Percentiles rank a stretch among this genome's conserved stretches.
phyloP scores from a whole-genome alignment of 1,284 basidiomycete species.

The Mrakiaceae sp. region DNA sequence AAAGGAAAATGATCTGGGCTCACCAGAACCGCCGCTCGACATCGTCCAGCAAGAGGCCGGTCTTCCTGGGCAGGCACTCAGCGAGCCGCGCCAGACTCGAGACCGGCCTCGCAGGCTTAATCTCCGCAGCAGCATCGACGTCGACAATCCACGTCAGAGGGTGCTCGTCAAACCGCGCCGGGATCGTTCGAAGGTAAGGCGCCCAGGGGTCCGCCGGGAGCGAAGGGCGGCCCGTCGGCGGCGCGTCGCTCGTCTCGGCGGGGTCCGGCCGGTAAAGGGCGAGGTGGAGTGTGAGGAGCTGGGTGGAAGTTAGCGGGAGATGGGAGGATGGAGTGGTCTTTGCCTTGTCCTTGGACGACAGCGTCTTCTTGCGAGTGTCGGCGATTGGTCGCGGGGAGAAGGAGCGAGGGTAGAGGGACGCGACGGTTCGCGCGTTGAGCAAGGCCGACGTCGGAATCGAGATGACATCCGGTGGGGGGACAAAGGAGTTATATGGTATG shows the following conservation, averaged over 20 bases:
- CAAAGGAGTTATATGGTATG: conserved; percentile 7
- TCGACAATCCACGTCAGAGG: conserved; percentile 15
- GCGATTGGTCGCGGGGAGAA: neutral
- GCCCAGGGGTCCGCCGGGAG: conserved; percentile 3
- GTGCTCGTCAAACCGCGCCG: conserved; percentile 11
- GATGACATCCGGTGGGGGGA: conserved; percentile 7
- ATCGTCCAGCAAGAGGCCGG: neutral
- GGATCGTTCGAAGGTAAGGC: conserved; percentile 1
- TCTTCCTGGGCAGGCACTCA: neutral
- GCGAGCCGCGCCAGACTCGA: neutral
- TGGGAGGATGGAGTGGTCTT: neutral
- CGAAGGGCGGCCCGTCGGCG: neutral
- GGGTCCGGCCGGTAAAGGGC: conserved; percentile 9
- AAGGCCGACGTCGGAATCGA: conserved; percentile 13
- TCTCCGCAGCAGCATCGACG: neutral
- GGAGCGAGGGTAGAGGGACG: conserved; percentile 9
- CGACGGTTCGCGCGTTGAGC: conserved; percentile 12
- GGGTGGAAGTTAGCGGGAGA: conserved; percentile 5
- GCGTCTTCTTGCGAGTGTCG: neutral
- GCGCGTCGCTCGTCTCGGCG: neutral
- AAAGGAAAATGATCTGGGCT: neutral
- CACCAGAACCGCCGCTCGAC: conserved; percentile 7
- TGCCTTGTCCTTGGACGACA: neutral
- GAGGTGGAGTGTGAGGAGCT: conserved; percentile 14
- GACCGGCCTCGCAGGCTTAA: too few relatives aligned